These are phyloP conservation scores for Fusarium sublunatum DNA, from an alignment of 2,329 filamentous ascomycete species.

Conservation along the genomic window DNA sequence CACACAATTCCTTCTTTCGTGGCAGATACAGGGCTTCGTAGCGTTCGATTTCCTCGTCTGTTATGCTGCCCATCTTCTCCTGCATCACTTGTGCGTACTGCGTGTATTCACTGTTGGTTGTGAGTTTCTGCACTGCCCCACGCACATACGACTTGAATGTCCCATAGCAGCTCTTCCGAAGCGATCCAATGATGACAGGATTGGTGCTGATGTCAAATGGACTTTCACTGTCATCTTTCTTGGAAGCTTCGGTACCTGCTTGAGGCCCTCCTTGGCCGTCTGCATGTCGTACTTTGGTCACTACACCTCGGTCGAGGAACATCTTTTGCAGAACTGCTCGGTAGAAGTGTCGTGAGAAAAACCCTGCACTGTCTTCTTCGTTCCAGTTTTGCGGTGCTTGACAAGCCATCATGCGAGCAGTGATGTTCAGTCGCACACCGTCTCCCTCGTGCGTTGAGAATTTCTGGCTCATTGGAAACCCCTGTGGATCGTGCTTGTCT, in stretches of 20 bases:
- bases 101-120: conserved; percentile 65
- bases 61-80: conserved; percentile 74
- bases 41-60: conserved; percentile 76
- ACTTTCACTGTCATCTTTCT: conserved; percentile 46
- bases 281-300: conserved; percentile 67
- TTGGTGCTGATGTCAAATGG: conserved; percentile 71
- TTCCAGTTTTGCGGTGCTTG: conserved; percentile 97
- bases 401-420: conserved; percentile 96
- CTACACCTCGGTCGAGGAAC: conserved; percentile 86
- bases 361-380: conserved; percentile 79
- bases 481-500: conserved; percentile 82
- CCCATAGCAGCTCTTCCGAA: conserved; percentile 82
- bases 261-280: conserved; percentile 44
- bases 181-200: conserved; percentile 86
- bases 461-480: conserved; percentile 89
- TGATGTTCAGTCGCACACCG: conserved; percentile 91
- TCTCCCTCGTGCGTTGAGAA: conserved; percentile 68
- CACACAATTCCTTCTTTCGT: conserved; percentile 82
- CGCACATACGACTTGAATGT: conserved; percentile 82
- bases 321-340: conserved; percentile 90
- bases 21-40: conserved; percentile 75
- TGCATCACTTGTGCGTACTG: conserved; percentile 70
- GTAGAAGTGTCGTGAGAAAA: conserved; percentile 94
- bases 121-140: conserved; percentile 82
- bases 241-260: conserved; percentile 15